Percentiles rank a stretch among this genome's conserved stretches.
phyloP scores from a whole-genome alignment of 768 basidiomycete species.

The Lactifluus volemus region DNA sequence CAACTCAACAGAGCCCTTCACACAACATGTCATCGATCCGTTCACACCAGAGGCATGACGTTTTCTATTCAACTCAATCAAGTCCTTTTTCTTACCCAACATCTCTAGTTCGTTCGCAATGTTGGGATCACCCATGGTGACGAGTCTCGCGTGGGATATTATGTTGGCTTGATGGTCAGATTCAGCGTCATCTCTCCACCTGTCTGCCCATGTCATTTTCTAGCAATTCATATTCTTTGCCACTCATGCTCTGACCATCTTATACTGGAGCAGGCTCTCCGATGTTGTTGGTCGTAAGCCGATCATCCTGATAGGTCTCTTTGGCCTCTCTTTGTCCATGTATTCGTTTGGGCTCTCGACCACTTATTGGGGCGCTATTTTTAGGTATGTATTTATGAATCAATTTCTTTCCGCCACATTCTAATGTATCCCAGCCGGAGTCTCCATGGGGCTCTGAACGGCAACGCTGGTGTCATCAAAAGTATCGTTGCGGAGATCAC shows the following conservation, averaged over 20 bases:
- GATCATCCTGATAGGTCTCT: too few species aligned
- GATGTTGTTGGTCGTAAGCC: too few species aligned
- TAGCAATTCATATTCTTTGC: constrained; percentile 75
- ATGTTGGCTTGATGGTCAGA: constrained; percentile 24
- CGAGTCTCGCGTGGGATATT: too few species aligned
- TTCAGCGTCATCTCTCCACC: neutral
- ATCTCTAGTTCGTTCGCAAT: constrained; percentile 32
- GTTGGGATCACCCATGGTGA: too few species aligned
- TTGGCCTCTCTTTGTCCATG: constrained; percentile 41
- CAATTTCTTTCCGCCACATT: constrained; percentile 20
- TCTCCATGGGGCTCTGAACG: constrained; percentile 67
- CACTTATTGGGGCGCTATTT: constrained; percentile 29
- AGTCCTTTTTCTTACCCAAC: neutral
- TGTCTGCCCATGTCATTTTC: neutral
- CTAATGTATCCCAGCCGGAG: constrained; percentile 33
- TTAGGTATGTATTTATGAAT: too few species aligned
- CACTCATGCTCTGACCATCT: constrained; percentile 46
- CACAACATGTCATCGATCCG: constrained; percentile 66
- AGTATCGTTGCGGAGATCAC: constrained; percentile 70
- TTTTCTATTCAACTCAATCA: neutral
- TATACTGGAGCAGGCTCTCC: too few species aligned
- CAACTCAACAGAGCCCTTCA: constrained; percentile 70
- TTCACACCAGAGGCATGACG: neutral
- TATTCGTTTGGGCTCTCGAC: constrained; percentile 65
- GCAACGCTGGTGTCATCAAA: constrained; percentile 62